phyloP scores from a whole-genome alignment of 768 basidiomycete genomes.

The Pleurotus citrinopileatus region DNA sequence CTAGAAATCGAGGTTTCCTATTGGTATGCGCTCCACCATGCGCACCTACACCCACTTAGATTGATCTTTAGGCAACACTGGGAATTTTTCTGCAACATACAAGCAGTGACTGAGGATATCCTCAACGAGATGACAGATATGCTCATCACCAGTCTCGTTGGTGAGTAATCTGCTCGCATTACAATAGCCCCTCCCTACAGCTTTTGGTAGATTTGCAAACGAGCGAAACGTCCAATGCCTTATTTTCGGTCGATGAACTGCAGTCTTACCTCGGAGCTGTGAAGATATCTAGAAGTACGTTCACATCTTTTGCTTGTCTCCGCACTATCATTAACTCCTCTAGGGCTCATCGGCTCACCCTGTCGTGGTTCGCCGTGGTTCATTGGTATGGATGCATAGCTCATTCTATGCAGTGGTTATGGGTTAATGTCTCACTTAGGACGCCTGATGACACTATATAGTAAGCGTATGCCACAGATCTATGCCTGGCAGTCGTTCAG shows the following conservation, averaged over 20 bases:
- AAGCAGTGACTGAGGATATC: conserved; percentile 15
- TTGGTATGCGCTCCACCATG: conserved; percentile 23
- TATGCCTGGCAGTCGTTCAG: not conserved
- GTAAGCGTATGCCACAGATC: not conserved
- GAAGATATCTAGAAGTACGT: conserved; percentile 10
- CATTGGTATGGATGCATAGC: conserved; percentile 14
- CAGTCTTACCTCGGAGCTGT: not conserved
- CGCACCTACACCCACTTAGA: not conserved
- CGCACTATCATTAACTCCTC: not conserved
- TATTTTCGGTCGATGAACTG: conserved; percentile 12
- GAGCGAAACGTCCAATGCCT: conserved; percentile 4
- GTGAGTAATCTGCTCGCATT: conserved; percentile 1
- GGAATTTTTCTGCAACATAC: conserved; percentile 26
- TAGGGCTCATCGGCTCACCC: conserved; percentile 7
- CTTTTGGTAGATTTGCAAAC: conserved; percentile 10
- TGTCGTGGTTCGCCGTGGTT: conserved; percentile 10
- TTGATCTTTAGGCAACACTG: conserved; percentile 12
- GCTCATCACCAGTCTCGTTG: conserved; percentile 15
- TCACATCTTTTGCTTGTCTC: conserved; percentile 17
- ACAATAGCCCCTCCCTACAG: not conserved
- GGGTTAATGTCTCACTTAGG: too few species aligned
- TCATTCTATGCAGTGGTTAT: not conserved
- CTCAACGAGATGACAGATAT: conserved; percentile 23
- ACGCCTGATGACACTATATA: conserved; percentile 13
- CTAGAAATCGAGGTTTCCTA: conserved; percentile 32